These are phyloP conservation scores for Juglanconis juglandina DNA, from an alignment of 2,329 filamentous ascomycete genomes.

Conservation along the genomic window DNA sequence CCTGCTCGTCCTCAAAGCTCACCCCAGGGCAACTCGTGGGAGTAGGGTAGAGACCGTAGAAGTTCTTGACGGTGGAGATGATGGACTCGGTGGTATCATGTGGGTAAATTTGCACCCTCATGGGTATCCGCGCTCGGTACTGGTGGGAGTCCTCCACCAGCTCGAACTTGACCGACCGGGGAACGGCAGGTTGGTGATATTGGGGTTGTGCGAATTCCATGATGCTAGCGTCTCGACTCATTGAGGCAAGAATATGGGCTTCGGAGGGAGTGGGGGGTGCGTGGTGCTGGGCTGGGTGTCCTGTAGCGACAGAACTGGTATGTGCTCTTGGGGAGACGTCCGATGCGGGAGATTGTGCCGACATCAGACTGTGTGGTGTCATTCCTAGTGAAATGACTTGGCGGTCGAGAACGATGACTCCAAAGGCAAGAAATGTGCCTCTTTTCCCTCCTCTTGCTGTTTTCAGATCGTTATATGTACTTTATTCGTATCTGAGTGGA, in stretches of 20 bases:
- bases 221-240: constrained; percentile 13
- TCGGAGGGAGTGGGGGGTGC: constrained; percentile 16
- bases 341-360: constrained; percentile 19
- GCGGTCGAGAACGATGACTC: constrained; percentile 14
- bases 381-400: constrained; percentile 19
- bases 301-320: constrained; percentile 12
- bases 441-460: constrained; percentile 10
- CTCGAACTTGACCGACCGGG: constrained; percentile 78
- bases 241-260: constrained; percentile 19
- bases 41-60: constrained; percentile 90
- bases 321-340: constrained; percentile 19
- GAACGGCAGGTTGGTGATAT: constrained; percentile 45
- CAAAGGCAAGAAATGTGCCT: constrained; percentile 1
- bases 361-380: constrained; percentile 20
- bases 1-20: constrained; percentile 88
- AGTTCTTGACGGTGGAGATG: constrained; percentile 97
- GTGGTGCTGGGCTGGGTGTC: constrained; percentile 12
- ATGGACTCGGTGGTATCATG: constrained; percentile 98
- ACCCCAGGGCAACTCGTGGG: constrained; percentile 70
- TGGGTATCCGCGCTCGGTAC: constrained; percentile 71
- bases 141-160: constrained; percentile 68
- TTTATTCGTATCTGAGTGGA: constrained; percentile 1
- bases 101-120: constrained; percentile 86
- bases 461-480: background rate
- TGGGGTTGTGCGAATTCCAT: constrained; percentile 18